Conservation (phyloP, 495 filamentous ascomycete species). For the Neohortaea acidophila region DNA sequence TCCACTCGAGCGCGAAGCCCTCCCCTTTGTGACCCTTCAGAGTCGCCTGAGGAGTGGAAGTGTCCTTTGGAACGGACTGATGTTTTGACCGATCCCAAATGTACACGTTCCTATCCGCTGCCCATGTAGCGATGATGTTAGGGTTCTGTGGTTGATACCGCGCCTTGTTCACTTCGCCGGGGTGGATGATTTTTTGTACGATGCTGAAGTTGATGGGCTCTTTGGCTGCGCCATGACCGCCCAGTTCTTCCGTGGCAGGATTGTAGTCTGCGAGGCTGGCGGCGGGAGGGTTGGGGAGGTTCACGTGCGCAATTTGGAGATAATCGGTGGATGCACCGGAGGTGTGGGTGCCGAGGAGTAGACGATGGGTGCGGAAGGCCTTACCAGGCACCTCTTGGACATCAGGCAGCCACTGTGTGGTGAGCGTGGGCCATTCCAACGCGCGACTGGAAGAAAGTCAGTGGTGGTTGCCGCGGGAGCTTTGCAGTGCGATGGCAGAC, state of each 20-base stretch:
- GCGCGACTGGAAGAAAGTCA: slow-evolving; percentile 48
- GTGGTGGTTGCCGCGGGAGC: background rate
- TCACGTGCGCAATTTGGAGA: slow-evolving; percentile 83
- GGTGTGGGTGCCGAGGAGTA: slow-evolving; percentile 91
- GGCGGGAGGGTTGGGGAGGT: slow-evolving; percentile 64
- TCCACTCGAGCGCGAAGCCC: slow-evolving; percentile 94
- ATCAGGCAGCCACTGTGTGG: slow-evolving; percentile 95
- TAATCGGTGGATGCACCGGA: slow-evolving; percentile 78
- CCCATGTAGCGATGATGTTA: slow-evolving; percentile 90
- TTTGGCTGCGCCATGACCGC: slow-evolving; percentile 63
- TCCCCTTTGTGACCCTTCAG: slow-evolving; percentile 74
- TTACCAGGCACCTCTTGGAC: slow-evolving; percentile 70
- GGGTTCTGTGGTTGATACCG: slow-evolving; percentile 96
- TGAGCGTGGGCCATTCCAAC: slow-evolving; percentile 94
- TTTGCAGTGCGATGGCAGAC: slow-evolving; percentile 1
- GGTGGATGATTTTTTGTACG: slow-evolving; percentile 90
- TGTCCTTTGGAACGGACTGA: slow-evolving; percentile 30
- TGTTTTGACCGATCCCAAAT: slow-evolving; percentile 97
- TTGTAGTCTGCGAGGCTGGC: slow-evolving; percentile 74
- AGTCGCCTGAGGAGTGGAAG: slow-evolving; percentile 59
- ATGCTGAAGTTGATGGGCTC: slow-evolving; percentile 69
- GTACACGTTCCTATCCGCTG: slow-evolving; percentile 69
- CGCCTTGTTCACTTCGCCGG: slow-evolving; percentile 95
- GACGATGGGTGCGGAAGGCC: slow-evolving; percentile 72
- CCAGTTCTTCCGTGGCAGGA: slow-evolving; percentile 80